Base-by-base conservation (phyloP, 345 rosid genomes). In the Euphorbia lathyris region DNA sequence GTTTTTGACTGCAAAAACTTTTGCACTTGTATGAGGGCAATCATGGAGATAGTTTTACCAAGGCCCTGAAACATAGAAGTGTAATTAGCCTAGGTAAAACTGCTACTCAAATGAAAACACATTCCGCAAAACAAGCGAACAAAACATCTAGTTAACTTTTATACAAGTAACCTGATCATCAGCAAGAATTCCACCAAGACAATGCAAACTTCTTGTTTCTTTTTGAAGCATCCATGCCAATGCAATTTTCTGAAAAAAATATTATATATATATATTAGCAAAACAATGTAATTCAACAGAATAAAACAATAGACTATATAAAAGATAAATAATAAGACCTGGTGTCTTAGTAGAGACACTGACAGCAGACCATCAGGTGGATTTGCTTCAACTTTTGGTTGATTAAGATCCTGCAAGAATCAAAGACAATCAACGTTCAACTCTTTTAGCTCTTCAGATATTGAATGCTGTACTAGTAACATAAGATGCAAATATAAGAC, bases 221-320 rank as follows among this genome's bases (percentile, higher is more conserved):
- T 86, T 94, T 71, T 88, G 96, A 80, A 88, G 88, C 97, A 88
- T 95, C 97, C 97, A 95, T 26, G 91, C 84, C 88, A 95, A 79
- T 71, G 99, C 99, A 85, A 95, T 95, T 84, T 86, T 95, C 99
- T 95, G 86, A 66, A 70, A 72, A 45, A 70, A 75, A 64, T 14
- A 56, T 45, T 74, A 34, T n/a, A n/a, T n/a, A n/a, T n/a, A n/a
- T n/a, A n/a, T n/a, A n/a, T 78, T 67, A 61, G 27, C 25, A 73
- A 62, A 36, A 27, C 22, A 64, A 25, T 68, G 25, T 32, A 59
- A 32, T 32, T 6, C 14, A 40, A 16, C 20, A 22, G 26, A 60
- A 74, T n/a, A 14, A 65, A 74, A 40, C 40, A 57, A 63, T 34
- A 51, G 20, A 32, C 20, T 20, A 67, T 17, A 67, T 20, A 53